phyloP scores from a whole-genome alignment of 345 rosid species.

The Dovyalis caffra region DNA sequence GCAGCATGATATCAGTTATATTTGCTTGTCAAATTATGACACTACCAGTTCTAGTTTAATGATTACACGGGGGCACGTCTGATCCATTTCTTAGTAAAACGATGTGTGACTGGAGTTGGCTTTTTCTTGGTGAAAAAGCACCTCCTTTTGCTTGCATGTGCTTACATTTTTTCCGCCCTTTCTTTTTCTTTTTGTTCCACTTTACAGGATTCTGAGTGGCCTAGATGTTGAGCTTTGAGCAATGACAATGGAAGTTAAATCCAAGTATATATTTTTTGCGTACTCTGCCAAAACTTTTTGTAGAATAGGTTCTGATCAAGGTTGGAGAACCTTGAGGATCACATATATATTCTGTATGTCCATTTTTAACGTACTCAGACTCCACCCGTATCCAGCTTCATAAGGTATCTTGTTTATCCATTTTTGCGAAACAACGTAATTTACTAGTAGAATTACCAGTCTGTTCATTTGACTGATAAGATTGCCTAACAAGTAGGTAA shows the following conservation, averaged over 20 bases:
- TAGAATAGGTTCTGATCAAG: not conserved
- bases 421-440: too few relatives aligned
- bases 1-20: not conserved
- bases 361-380: too few relatives aligned
- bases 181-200: not conserved
- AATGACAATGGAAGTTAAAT: not conserved
- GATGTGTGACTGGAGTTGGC: not conserved
- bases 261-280: not conserved
- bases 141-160: constrained; percentile 1
- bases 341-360: too few relatives aligned
- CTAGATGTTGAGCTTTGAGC: not conserved
- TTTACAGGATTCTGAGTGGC: not conserved
- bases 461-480: too few relatives aligned
- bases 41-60: not conserved
- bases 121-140: not conserved
- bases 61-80: not conserved
- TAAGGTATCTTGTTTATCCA: too few relatives aligned
- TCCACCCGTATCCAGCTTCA: too few relatives aligned
- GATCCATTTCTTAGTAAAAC: not conserved
- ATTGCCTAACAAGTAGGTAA: too few relatives aligned
- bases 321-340: not conserved
- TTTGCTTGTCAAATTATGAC: not conserved
- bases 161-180: not conserved
- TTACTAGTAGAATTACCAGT: too few relatives aligned
- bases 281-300: too few relatives aligned